Percentiles rank a stretch among this genome's conserved stretches.
Conservation (phyloP, 257 asterid genomes). For the Gardenia jasminoides region DNA sequence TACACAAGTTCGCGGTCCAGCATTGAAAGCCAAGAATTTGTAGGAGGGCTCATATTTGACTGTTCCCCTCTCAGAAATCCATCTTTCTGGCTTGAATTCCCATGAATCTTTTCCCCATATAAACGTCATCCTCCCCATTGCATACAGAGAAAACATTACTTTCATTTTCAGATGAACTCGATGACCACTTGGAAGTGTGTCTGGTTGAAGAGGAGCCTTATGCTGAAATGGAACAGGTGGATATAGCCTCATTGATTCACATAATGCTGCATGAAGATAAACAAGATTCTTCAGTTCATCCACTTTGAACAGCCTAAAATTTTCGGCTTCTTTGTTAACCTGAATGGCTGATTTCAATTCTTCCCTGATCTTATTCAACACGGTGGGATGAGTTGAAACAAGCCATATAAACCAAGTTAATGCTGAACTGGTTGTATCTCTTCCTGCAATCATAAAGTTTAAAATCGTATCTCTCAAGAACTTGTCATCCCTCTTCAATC, state of each 20-base stretch:
- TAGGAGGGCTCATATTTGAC: conserved; percentile 51
- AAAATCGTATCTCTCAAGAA: conserved; percentile 49
- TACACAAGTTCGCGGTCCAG: conserved; percentile 66
- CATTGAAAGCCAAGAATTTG: conserved; percentile 62
- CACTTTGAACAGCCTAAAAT: conserved; percentile 19
- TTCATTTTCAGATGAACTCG: conserved; percentile 43
- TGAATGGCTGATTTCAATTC: conserved; percentile 29
- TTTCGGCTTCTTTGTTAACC: background rate
- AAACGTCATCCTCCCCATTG: conserved; percentile 57
- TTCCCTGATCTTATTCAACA: conserved; percentile 33
- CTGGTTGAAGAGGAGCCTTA: conserved; percentile 42
- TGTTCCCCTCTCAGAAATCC: conserved; percentile 44
- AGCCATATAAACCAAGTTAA: conserved; percentile 64
- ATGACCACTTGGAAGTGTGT: conserved; percentile 56
- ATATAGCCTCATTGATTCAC: conserved; percentile 51
- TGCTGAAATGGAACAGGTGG: conserved; percentile 70
- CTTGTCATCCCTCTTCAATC: conserved; percentile 28
- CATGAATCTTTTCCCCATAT: conserved; percentile 56
- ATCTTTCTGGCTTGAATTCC: conserved; percentile 61
- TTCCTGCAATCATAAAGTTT: conserved; percentile 58
- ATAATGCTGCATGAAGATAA: conserved; percentile 52
- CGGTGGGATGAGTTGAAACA: conserved; percentile 38
- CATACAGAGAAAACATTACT: conserved; percentile 48
- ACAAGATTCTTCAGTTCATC: conserved; percentile 34
- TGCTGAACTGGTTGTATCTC: conserved; percentile 57